Conservation (phyloP, 1,284 basidiomycete species). For the Wolfiporia cocos region DNA sequence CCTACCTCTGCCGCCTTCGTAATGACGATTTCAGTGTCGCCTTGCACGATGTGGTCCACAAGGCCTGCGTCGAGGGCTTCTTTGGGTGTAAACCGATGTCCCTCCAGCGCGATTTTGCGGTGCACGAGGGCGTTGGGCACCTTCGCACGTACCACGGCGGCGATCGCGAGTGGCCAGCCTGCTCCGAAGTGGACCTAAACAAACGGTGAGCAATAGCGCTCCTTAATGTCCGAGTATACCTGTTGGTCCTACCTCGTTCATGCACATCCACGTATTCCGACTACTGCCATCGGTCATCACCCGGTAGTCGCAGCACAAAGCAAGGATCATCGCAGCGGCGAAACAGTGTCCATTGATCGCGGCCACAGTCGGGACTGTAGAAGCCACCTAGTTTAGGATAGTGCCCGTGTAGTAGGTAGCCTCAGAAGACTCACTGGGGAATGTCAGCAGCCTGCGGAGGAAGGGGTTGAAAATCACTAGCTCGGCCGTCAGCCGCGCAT, state of each 20-base stretch:
- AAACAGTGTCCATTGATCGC: conserved; percentile 93
- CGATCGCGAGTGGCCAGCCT: conserved; percentile 70
- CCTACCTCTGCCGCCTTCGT: conserved; percentile 60
- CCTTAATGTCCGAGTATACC: too few species aligned
- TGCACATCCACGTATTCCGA: conserved; percentile 79
- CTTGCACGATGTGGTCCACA: conserved; percentile 64
- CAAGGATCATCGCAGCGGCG: conserved; percentile 80
- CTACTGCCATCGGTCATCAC: conserved; percentile 83
- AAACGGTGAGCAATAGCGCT: too few species aligned
- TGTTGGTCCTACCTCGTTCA: conserved; percentile 84
- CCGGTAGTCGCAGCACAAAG: conserved; percentile 84
- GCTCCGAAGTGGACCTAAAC: conserved; percentile 78
- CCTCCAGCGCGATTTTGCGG: conserved; percentile 79
- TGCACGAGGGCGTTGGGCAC: conserved; percentile 52
- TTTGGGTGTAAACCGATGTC: conserved; percentile 72
- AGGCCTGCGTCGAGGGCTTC: conserved; percentile 70
- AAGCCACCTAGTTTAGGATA: too few species aligned
- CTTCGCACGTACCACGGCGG: conserved; percentile 62
- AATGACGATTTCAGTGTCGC: conserved; percentile 53
- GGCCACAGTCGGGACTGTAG: conserved; percentile 73
- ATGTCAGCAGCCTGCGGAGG: conserved; percentile 43
- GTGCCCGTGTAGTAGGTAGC: too few species aligned
- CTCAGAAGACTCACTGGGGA: conserved; percentile 51
- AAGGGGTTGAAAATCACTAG: conserved; percentile 30
- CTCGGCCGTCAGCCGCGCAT: too few species aligned